Evolutionary conservation across 176 grass and related monocot genomes (phyloP).

Genomic region (Musa schizocarpa): DNA sequence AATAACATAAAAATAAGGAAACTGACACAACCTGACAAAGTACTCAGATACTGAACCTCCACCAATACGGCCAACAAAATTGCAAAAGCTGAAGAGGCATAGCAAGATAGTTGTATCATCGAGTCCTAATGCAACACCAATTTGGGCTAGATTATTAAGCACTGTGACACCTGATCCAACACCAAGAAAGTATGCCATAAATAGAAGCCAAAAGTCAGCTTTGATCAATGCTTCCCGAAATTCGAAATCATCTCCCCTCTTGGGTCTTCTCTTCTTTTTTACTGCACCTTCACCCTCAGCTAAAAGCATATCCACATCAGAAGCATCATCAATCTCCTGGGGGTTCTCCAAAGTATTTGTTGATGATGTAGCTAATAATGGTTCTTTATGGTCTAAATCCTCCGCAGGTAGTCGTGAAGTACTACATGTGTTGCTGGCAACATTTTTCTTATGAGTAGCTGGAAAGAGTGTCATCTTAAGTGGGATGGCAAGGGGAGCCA

Average conservation of each 20-base stretch:
- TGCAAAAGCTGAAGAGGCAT: conserved; percentile 86
- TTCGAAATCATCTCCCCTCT: conserved; percentile 84
- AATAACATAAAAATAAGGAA: conserved; percentile 4
- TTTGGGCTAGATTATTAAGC: conserved; percentile 86
- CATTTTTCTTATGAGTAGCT: conserved; percentile 30
- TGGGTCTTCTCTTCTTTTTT: conserved; percentile 63
- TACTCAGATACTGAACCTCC: conserved; percentile 65
- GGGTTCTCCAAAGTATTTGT: conserved; percentile 28
- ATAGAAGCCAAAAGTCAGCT: conserved; percentile 94
- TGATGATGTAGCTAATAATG: conserved; percentile 43
- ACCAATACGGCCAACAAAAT: conserved; percentile 81
- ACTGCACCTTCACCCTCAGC: conserved; percentile 86
- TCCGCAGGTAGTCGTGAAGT: not conserved
- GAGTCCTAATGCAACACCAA: conserved; percentile 72
- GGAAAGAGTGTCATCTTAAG: conserved; percentile 92
- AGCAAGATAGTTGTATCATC: conserved; percentile 62
- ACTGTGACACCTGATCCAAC: conserved; percentile 88
- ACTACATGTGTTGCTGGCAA: not conserved
- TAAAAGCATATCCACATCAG: conserved; percentile 66
- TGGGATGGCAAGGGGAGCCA: conserved; percentile 70
- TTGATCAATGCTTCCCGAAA: conserved; percentile 79
- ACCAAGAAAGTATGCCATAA: conserved; percentile 64
- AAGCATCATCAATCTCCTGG: conserved; percentile 46
- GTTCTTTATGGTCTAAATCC: conserved; percentile 33
- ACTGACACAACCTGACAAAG: conserved; percentile 56